Percentiles rank a stretch among this genome's conserved stretches.
These are phyloP conservation scores for Madurella fahalii DNA, from an alignment of 2,329 filamentous ascomycete genomes.

Conservation along the genomic window DNA sequence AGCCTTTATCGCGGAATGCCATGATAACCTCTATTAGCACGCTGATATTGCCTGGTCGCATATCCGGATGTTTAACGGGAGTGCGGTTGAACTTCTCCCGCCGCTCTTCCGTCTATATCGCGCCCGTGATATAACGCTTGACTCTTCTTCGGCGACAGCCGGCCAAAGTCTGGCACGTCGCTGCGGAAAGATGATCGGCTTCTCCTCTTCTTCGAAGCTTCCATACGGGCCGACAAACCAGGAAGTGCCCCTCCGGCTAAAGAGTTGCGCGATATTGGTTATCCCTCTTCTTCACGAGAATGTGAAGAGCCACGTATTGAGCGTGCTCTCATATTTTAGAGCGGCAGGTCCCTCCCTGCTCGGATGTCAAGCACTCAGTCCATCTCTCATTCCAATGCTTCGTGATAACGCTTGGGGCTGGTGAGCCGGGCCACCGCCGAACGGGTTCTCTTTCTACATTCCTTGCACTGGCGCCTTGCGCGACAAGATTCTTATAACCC, in stretches of 20 bases:
- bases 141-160: background rate
- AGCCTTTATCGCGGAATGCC: background rate
- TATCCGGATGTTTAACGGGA: slow-evolving; percentile 18
- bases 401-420: slow-evolving; percentile 21
- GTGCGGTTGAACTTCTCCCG: slow-evolving; percentile 16
- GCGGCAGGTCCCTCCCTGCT: slow-evolving; percentile 6
- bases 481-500: slow-evolving; percentile 11
- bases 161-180: background rate
- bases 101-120: slow-evolving; percentile 13
- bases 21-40: slow-evolving; percentile 10
- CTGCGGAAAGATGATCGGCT: background rate
- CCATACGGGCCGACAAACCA: background rate
- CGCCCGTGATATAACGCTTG: slow-evolving; percentile 7
- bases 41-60: slow-evolving; percentile 14
- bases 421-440: slow-evolving; percentile 21
- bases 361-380: background rate
- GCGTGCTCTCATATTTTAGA: slow-evolving; percentile 17
- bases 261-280: slow-evolving; percentile 15
- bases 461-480: slow-evolving; percentile 13
- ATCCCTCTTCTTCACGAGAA: background rate
- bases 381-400: slow-evolving; percentile 18
- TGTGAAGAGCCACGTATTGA: slow-evolving; percentile 4
- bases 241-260: slow-evolving; percentile 14
- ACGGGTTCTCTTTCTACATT: slow-evolving; percentile 17
- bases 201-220: slow-evolving; percentile 4